These are phyloP conservation scores for Fraxinus anomala DNA, from an alignment of 257 asterid genomes.

Conservation along the genomic window DNA sequence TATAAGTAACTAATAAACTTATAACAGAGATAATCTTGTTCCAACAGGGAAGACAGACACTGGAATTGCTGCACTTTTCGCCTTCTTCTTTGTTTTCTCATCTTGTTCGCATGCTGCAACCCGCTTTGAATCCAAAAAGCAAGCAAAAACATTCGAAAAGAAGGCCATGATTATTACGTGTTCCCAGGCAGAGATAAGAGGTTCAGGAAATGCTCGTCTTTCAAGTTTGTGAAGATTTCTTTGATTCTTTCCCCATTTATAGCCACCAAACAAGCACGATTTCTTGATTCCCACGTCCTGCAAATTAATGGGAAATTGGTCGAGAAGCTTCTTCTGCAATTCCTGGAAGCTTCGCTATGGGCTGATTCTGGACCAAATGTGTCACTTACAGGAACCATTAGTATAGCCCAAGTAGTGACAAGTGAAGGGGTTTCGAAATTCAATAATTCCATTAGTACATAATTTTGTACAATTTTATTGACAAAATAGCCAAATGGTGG, in stretches of 20 bases:
- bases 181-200: not conserved
- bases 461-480: too few relatives aligned
- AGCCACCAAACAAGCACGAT: not conserved
- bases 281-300: not conserved
- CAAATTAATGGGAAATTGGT: not conserved
- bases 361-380: not conserved
- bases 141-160: not conserved
- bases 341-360: not conserved
- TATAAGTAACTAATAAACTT: not conserved
- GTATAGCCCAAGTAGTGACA: not conserved
- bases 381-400: not conserved
- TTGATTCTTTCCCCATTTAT: not conserved
- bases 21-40: constrained; percentile 14
- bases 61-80: constrained; percentile 21
- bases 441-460: too few relatives aligned
- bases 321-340: not conserved
- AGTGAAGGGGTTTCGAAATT: not conserved
- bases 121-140: constrained; percentile 2
- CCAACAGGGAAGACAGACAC: constrained; percentile 26
- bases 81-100: constrained; percentile 11
- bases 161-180: constrained; percentile 6
- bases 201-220: not conserved
- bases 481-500: too few relatives aligned
- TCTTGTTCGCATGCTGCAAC: constrained; percentile 6
- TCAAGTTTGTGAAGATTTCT: not conserved